Evolutionary conservation across 306 rosid species (phyloP).

Genomic region (Quercus alba): DNA sequence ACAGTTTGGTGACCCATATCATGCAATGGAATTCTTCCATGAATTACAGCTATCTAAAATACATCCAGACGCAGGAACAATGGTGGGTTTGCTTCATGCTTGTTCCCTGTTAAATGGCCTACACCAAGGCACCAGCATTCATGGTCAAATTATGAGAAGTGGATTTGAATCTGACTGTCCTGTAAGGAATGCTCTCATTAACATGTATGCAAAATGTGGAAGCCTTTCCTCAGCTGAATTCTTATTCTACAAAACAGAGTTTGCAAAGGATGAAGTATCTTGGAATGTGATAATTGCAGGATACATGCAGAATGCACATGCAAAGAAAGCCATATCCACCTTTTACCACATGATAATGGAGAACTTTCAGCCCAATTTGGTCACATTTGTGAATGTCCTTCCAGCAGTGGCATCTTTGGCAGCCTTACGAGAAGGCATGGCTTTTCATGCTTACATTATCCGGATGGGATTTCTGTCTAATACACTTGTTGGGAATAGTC

Average conservation of each 20-base stretch:
- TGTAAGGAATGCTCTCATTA: slow-evolving; percentile 51
- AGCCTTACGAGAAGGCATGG: slow-evolving; percentile 51
- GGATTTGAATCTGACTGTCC: slow-evolving; percentile 51
- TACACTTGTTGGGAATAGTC: slow-evolving; percentile 49
- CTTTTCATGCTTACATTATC: slow-evolving; percentile 56
- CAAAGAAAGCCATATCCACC: slow-evolving; percentile 44
- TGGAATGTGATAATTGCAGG: slow-evolving; percentile 75
- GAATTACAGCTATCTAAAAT: slow-evolving; percentile 38
- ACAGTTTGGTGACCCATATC: slow-evolving; percentile 42
- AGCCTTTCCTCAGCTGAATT: slow-evolving; percentile 45
- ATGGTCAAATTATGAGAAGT: slow-evolving; percentile 43
- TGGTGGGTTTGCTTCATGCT: slow-evolving; percentile 48
- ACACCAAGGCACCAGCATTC: slow-evolving; percentile 43
- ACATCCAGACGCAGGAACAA: slow-evolving; percentile 56
- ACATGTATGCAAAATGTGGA: slow-evolving; percentile 66
- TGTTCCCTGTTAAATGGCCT: slow-evolving; percentile 34
- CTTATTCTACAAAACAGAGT: slow-evolving; percentile 38
- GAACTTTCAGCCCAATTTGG: slow-evolving; percentile 46
- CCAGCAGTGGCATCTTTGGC: slow-evolving; percentile 57
- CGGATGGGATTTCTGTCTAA: slow-evolving; percentile 54
- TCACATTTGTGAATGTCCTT: slow-evolving; percentile 53
- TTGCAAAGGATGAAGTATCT: slow-evolving; percentile 35
- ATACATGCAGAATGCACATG: slow-evolving; percentile 38
- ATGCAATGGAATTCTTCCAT: slow-evolving; percentile 40
- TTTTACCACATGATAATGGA: slow-evolving; percentile 48